phyloP scores from a whole-genome alignment of 106 monocot species.

The Xerophyta viscosa region DNA sequence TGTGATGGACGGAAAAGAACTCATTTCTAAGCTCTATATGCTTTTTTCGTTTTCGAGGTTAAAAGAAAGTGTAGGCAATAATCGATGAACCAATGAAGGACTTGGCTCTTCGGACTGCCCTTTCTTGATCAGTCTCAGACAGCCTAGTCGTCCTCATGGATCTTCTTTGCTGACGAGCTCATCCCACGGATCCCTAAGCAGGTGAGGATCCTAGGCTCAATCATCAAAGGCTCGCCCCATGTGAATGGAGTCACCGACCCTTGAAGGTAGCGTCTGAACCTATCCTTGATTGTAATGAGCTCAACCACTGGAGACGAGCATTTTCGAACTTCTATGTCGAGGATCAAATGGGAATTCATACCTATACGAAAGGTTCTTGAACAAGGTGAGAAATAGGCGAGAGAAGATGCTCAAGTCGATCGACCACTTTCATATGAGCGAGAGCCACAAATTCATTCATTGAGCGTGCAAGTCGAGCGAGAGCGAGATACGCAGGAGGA shows the following conservation, averaged over 20 bases:
- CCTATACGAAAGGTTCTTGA: conserved; percentile 6
- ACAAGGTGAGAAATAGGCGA: conserved; percentile 1
- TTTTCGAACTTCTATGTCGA: not conserved
- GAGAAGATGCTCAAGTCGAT: too few relatives aligned
- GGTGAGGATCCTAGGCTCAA: conserved; percentile 4
- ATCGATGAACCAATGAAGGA: too few relatives aligned
- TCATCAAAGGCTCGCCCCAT: conserved; percentile 3
- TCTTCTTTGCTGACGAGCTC: conserved; percentile 24
- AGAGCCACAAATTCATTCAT: too few relatives aligned
- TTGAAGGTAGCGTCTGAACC: conserved; percentile 4
- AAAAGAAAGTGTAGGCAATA: too few relatives aligned
- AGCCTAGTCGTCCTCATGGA: conserved; percentile 63
- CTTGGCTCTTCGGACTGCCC: too few relatives aligned
- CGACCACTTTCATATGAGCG: too few relatives aligned
- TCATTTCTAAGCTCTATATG: too few relatives aligned
- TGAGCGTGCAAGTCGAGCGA: too few relatives aligned
- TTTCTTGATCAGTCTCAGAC: conserved; percentile 58
- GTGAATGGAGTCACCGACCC: conserved; percentile 6
- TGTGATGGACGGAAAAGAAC: too few relatives aligned
- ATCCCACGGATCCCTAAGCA: conserved; percentile 3
- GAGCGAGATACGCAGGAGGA: too few relatives aligned
- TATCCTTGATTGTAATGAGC: not conserved
- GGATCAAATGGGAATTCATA: conserved; percentile 1
- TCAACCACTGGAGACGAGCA: conserved; percentile 4
- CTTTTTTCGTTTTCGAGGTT: too few relatives aligned